Evolutionary conservation across 2,329 filamentous ascomycete genomes (phyloP).

Genomic region (Alternaria rosae): DNA sequence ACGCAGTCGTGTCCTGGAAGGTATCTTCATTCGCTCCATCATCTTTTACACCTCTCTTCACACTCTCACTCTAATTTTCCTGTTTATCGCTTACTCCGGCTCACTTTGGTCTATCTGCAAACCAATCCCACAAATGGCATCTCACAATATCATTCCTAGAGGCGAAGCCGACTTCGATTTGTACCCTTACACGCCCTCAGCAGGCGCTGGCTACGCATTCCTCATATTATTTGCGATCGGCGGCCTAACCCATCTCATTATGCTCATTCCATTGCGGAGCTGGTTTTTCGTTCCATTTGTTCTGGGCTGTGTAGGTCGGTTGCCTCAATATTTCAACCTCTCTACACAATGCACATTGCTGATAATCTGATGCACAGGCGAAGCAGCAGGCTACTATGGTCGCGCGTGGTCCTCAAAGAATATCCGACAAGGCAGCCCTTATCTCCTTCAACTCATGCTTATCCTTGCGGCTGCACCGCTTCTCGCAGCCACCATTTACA

Average conservation of each 20-base stretch:
- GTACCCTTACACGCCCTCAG: conserved; percentile 25
- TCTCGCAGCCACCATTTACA: conserved; percentile 61
- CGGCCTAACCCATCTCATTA: conserved; percentile 11
- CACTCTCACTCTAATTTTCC: background rate
- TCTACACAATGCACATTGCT: background rate
- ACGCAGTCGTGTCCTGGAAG: background rate
- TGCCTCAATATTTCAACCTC: background rate
- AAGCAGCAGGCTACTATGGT: conserved; percentile 28
- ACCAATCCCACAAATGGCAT: background rate
- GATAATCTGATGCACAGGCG: conserved; percentile 12
- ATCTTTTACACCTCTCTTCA: no score
- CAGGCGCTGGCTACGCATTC: conserved; percentile 20
- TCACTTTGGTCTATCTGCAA: no score
- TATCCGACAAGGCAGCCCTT: conserved; percentile 33
- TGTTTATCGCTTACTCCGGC: background rate
- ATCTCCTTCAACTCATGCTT: conserved; percentile 55
- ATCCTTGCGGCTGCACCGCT: conserved; percentile 57
- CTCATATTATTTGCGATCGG: conserved; percentile 22
- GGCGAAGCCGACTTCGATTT: conserved; percentile 25
- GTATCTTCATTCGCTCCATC: background rate
- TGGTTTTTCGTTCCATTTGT: conserved; percentile 63
- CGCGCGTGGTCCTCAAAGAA: conserved; percentile 21
- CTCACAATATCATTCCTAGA: background rate
- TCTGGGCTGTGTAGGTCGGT: conserved; percentile 60
- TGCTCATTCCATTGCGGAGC: conserved; percentile 16